phyloP scores from a whole-genome alignment of 306 rosid species.

The Cicer judaicum region DNA sequence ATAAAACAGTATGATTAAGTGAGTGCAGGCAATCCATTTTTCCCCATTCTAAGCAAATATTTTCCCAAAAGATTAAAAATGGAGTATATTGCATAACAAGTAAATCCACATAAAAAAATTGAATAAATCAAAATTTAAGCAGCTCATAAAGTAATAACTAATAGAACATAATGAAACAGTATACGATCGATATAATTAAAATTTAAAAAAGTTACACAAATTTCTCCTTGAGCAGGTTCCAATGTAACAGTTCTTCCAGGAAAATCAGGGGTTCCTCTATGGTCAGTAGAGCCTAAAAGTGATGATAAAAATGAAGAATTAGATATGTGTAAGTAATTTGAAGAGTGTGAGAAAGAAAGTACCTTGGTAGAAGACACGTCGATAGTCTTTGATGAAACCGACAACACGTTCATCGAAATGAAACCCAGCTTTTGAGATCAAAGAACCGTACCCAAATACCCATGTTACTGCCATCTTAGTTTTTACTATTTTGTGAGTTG shows the following conservation, averaged over 20 bases:
- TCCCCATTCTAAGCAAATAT: not conserved
- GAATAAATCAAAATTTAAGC: not conserved
- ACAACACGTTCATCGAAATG: constrained; percentile 65
- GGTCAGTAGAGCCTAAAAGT: constrained; percentile 85
- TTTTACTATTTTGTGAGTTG: no score
- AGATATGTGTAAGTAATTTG: not conserved
- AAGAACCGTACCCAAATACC: constrained; percentile 94
- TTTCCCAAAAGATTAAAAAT: not conserved
- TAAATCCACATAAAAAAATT: not conserved
- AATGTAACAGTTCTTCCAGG: constrained; percentile 96
- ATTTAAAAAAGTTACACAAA: constrained; percentile 64
- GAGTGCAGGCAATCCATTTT: not conserved
- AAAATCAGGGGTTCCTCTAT: constrained; percentile 83
- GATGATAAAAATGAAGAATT: constrained; percentile 16
- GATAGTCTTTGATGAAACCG: constrained; percentile 86
- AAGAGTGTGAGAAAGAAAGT: not conserved
- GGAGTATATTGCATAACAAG: not conserved
- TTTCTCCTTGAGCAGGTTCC: constrained; percentile 82
- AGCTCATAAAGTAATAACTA: not conserved
- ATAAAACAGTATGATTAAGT: not conserved
- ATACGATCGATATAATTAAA: not conserved
- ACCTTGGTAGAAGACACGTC: constrained; percentile 97
- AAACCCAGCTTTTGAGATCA: constrained; percentile 81
- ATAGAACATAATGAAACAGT: not conserved
- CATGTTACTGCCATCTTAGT: constrained; percentile 64